Percentiles rank a stretch among this genome's conserved stretches.
Evolutionary conservation across 2,329 filamentous ascomycete species (phyloP).

Genomic region (Aspergillus neotritici): DNA sequence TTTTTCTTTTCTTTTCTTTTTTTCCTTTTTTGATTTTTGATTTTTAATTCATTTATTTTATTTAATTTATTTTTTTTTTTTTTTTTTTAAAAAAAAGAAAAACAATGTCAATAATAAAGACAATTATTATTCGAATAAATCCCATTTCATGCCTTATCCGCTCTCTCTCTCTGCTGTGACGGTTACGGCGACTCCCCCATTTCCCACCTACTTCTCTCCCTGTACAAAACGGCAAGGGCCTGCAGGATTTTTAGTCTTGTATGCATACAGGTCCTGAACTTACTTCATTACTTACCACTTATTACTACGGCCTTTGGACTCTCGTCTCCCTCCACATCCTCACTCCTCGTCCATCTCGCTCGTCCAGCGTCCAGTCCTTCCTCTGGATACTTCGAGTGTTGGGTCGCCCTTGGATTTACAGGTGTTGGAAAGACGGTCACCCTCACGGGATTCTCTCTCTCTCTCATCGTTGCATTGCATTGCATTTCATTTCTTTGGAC

Average conservation of each 20-base stretch:
- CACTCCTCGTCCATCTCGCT: too few species aligned
- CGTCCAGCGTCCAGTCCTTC: neutral
- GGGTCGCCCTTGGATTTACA: constrained; percentile 8
- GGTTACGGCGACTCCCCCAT: neutral
- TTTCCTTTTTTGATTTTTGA: neutral
- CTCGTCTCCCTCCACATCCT: too few species aligned
- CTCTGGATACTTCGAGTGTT: constrained; percentile 8
- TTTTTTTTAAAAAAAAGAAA: too few species aligned
- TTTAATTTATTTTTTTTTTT: constrained; percentile 17
- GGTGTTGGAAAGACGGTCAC: constrained; percentile 6
- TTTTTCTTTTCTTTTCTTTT: neutral
- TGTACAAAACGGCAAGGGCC: constrained; percentile 9
- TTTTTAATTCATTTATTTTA: constrained; percentile 9
- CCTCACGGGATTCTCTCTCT: constrained; percentile 8
- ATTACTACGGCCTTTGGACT: too few species aligned
- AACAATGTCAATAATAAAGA: too few species aligned
- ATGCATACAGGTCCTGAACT: constrained; percentile 6
- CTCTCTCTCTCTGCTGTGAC: constrained; percentile 17
- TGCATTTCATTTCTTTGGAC: too few species aligned
- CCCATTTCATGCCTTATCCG: constrained; percentile 26
- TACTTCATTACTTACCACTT: neutral
- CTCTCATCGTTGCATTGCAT: neutral
- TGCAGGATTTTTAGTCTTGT: constrained; percentile 8
- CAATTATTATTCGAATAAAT: constrained; percentile 6
- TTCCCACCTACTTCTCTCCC: neutral